Evolutionary conservation across 176 grass and related monocot genomes (phyloP).

Genomic region (Rhynchospora breviuscula): DNA sequence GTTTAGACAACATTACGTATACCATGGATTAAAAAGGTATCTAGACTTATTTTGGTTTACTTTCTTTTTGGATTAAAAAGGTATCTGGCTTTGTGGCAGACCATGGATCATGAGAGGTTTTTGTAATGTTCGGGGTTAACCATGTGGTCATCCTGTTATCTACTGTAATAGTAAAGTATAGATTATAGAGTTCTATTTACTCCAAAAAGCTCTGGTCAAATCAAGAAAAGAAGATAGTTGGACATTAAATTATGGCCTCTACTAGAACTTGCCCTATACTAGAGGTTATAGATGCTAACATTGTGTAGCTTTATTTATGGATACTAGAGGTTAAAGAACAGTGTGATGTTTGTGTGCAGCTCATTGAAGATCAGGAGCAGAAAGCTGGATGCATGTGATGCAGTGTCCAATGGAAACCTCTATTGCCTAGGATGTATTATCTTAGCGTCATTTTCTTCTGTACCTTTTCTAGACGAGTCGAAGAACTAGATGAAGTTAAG

Average conservation of each 20-base stretch:
- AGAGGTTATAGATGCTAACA: neutral
- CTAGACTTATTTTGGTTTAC: neutral
- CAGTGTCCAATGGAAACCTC: neutral
- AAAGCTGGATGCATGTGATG: neutral
- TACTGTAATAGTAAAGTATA: neutral
- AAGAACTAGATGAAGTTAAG: neutral
- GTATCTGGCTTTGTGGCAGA: neutral
- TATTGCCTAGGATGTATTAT: neutral
- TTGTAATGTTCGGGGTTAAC: neutral
- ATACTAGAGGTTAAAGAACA: neutral
- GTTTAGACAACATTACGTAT: neutral
- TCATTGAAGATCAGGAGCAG: neutral
- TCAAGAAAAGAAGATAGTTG: neutral
- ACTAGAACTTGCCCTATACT: neutral
- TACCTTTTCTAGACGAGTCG: neutral
- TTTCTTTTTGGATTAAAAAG: neutral
- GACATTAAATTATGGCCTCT: neutral
- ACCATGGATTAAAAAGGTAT: conserved; percentile 1
- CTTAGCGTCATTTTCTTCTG: neutral
- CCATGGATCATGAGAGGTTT: neutral
- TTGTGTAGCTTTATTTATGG: neutral
- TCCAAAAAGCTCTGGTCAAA: neutral
- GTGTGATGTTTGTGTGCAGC: neutral
- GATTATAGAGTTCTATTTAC: neutral
- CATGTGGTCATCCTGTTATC: neutral